Percentiles rank a stretch among this genome's conserved stretches.
These are phyloP conservation scores for Ceraceosorus guamensis DNA, from an alignment of 1,284 basidiomycete species.

Conservation along the genomic window DNA sequence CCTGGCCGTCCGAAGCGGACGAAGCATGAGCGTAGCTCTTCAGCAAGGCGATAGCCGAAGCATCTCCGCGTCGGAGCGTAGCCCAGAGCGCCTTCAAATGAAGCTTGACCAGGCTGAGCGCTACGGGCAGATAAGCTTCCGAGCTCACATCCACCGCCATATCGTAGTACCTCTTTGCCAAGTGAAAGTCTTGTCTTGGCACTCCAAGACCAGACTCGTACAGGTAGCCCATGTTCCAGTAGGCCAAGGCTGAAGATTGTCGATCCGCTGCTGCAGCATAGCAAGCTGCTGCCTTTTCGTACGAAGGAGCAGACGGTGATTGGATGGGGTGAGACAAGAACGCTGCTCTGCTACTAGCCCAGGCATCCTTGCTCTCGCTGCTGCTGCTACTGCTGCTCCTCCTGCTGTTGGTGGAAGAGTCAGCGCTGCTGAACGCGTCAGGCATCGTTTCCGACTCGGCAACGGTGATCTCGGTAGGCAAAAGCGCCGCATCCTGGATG, in stretches of 20 bases:
- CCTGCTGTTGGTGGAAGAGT: not conserved
- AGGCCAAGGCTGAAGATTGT: slow-evolving; percentile 80
- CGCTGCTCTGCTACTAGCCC: not conserved
- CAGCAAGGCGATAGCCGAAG: slow-evolving; percentile 29
- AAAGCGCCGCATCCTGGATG: slow-evolving; percentile 5
- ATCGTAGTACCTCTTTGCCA: slow-evolving; percentile 95
- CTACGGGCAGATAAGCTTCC: slow-evolving; percentile 81
- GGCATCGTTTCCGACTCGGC: not conserved
- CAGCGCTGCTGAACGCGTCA: not conserved
- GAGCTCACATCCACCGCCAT: slow-evolving; percentile 73
- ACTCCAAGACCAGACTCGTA: slow-evolving; percentile 93
- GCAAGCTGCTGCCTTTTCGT: slow-evolving; percentile 81
- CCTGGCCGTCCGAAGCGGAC: slow-evolving; percentile 8
- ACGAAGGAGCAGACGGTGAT: slow-evolving; percentile 55
- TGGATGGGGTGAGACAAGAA: too few species aligned
- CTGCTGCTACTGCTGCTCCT: slow-evolving; percentile 1
- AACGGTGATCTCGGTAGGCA: not conserved
- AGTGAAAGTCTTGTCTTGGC: slow-evolving; percentile 70
- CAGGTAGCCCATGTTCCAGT: slow-evolving; percentile 99
- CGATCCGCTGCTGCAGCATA: slow-evolving; percentile 87
- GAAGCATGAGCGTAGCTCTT: slow-evolving; percentile 18
- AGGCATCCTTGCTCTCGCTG: too few species aligned
- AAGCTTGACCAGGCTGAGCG: slow-evolving; percentile 72
- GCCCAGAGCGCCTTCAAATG: slow-evolving; percentile 75
- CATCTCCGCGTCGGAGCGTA: slow-evolving; percentile 18